Evolutionary conservation across 2,329 filamentous ascomycete genomes (phyloP), one percentile per base, ranked within the genome.

Genomic region (Diaporthe humulicola): DNA sequence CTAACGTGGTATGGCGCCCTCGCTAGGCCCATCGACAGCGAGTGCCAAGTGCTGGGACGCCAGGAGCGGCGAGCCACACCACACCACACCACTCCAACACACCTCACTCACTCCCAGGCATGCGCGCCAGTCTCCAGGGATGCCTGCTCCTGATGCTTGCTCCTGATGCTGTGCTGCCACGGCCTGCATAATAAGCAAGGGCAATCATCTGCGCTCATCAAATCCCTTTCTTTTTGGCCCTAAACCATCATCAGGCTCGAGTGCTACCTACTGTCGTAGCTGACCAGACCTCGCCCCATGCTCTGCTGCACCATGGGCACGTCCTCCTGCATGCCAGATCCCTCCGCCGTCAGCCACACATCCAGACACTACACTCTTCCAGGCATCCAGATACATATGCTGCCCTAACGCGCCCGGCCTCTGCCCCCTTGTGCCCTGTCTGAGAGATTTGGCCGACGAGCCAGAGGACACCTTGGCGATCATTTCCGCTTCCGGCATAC

Each of bases 181-280:
- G 33, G 64, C 48, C 64, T 69, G 69, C 56, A 71, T 36, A 71
- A 52, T 72, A 72, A 72, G 70, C 57, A 72, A 72, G 70, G 70
- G 57, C 64, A 69, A 54, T 40, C 64, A 40, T 69, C 48, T 69
- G 64, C 64, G 64, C 64, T 69, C 64, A 40, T 38, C 48, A 69
- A 69, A 69, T 69, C 48, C 48, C 64, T 69, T 54, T 38, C 25
- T 22, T 69, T 69, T 69, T 69, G 64, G 64, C 64, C 64, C 64
- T 69, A 69, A 40, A 38, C 64, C 64, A 69, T 28, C 64, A 69
- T 14, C 48, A 69, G 64, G 30, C 64, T 69, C 64, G 48, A 69
- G 64, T 69, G 48, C 64, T 69, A 69, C 64, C 64, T 69, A 19
- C 64, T 17, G 64, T 69, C 45, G 64, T 69, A 54, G 64, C 64